phyloP scores from a whole-genome alignment of 257 asterid species.

The Solanum piurae region DNA sequence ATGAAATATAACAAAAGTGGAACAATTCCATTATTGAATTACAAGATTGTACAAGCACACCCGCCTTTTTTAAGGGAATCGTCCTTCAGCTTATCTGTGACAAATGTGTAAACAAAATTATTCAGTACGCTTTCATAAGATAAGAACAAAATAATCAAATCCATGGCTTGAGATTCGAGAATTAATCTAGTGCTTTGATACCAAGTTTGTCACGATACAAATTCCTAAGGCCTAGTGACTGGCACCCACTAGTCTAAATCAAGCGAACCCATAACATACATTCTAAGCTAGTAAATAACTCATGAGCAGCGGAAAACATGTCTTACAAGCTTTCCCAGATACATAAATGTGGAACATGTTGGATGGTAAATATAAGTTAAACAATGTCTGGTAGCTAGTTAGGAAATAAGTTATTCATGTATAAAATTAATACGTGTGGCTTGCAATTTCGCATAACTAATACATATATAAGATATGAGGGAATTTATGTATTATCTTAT shows the following conservation, averaged over 20 bases:
- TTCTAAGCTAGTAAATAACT: neutral
- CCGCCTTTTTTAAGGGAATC: slow-evolving; percentile 46
- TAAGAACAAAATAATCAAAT: neutral
- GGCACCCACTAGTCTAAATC: neutral
- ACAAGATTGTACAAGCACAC: slow-evolving; percentile 66
- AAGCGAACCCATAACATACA: neutral
- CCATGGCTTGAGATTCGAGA: neutral
- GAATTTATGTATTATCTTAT: neutral
- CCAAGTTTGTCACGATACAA: neutral
- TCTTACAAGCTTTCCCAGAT: neutral
- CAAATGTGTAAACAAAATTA: neutral
- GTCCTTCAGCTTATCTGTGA: slow-evolving; percentile 58
- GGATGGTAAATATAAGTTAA: neutral
- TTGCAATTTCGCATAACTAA: no score
- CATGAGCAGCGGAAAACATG: neutral
- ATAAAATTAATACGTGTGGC: neutral
- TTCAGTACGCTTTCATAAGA: neutral
- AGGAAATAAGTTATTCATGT: neutral
- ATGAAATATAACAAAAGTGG: slow-evolving; percentile 5
- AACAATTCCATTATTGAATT: slow-evolving; percentile 2
- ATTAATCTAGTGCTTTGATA: neutral
- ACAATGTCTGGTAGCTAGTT: neutral
- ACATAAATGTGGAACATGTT: neutral
- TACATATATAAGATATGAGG: neutral
- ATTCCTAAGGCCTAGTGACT: neutral